These are phyloP conservation scores for Venturia asperata DNA, from an alignment of 2,329 filamentous ascomycete genomes.

Conservation along the genomic window DNA sequence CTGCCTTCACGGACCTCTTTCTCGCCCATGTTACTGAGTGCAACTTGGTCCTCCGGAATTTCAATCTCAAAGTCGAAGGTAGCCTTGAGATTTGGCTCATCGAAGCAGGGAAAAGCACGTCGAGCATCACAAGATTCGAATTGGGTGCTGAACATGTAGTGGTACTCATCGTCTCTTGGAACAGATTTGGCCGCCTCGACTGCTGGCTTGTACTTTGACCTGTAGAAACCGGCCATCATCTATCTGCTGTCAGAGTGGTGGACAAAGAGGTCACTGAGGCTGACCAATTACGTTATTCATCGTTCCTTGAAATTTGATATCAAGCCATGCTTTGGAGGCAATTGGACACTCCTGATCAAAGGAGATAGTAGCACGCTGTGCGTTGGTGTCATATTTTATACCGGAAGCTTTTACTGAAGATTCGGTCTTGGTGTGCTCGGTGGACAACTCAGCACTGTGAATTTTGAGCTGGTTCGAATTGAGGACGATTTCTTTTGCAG, in stretches of 20 bases:
- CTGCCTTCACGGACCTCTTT: slow-evolving; percentile 63
- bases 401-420: slow-evolving; percentile 54
- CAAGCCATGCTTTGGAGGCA: slow-evolving; percentile 58
- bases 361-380: slow-evolving; percentile 72
- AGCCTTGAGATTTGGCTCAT: slow-evolving; percentile 94
- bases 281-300: slow-evolving; percentile 62
- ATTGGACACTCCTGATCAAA: slow-evolving; percentile 67
- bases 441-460: slow-evolving; percentile 54
- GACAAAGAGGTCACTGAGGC: no score
- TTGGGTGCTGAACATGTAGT: slow-evolving; percentile 81
- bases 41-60: slow-evolving; percentile 78
- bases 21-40: slow-evolving; percentile 92
- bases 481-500: slow-evolving; percentile 69
- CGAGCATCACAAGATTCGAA: slow-evolving; percentile 96
- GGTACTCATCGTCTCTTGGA: slow-evolving; percentile 59
- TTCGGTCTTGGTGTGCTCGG: slow-evolving; percentile 51
- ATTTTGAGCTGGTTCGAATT: slow-evolving; percentile 83
- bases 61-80: slow-evolving; percentile 93
- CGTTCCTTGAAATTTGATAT: slow-evolving; percentile 68
- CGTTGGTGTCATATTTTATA: slow-evolving; percentile 73
- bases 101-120: slow-evolving; percentile 93
- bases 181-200: slow-evolving; percentile 67
- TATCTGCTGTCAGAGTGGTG: slow-evolving; percentile 21
- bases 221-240: slow-evolving; percentile 83
- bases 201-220: slow-evolving; percentile 83